Evolutionary conservation across 306 rosid genomes (phyloP), one percentile per base, ranked within the genome.

Genomic region (Fragaria nilgerrensis): DNA sequence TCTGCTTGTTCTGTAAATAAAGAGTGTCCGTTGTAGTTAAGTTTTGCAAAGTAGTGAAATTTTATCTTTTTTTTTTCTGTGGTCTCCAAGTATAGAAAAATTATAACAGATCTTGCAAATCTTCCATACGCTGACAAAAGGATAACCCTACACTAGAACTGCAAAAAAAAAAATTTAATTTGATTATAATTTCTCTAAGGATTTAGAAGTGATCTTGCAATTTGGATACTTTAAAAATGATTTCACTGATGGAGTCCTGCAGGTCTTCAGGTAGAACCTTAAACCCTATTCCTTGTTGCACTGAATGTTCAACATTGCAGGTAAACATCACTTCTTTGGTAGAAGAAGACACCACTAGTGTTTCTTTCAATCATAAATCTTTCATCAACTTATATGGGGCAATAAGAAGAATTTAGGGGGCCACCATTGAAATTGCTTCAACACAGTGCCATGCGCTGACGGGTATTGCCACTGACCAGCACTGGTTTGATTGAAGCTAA

Each of bases 1-100:
- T 78, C 19, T 68, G 53, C 20, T 50, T 50, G 14, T 64, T 75
- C 39, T 71, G 72, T 75, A 71, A 83, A 83, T 79, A 47, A 61
- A 14, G 15, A 17, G 72, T 63, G 70, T 58, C 15, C 32, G 27
- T 29, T 56, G 23, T 53, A 39, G 56, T 23, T 4, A 47, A 52
- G 11, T 19, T 13, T 22, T 49, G 23, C 58, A 56, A 12, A 37
- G 17, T 62, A 44, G 10, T 43, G 73, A 56, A 47, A 13, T 13
- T 13, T 13, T 15, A 0, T 4, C n/a, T 4, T 13, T 48, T 49
- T 49, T 49, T 16, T 7, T 49, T 16, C n/a, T n/a, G n/a, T 15
- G 55, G 55, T 5, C 55, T 15, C 8, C 1, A 49, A 49, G 55
- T 49, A 48, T 16, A 15, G 2, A 49, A 77, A 72, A 77, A 72